Percentiles rank a stretch among this genome's conserved stretches.
Evolutionary conservation across 129 eudicot genomes (phyloP).

Genomic region (Heracleum sosnowskyi): DNA sequence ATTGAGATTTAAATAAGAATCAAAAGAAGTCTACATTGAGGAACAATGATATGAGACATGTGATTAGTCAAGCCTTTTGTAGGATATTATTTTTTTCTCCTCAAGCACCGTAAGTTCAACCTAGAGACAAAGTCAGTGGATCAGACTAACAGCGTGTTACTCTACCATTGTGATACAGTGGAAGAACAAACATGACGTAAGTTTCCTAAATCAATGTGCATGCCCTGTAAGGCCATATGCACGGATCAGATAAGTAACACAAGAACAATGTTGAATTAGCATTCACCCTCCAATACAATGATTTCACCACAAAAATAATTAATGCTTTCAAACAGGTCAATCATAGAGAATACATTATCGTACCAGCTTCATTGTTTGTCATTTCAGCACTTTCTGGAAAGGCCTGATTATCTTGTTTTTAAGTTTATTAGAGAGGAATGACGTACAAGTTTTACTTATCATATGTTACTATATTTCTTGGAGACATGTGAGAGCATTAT

Average conservation of each 20-base stretch:
- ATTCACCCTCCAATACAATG: neutral
- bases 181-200: neutral
- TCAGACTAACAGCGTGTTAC: neutral
- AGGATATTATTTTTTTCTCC: too few species aligned
- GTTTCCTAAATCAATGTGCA: neutral
- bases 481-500: neutral
- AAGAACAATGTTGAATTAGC: neutral
- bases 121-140: neutral
- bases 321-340: neutral
- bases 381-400: neutral
- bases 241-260: neutral
- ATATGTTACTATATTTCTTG: neutral
- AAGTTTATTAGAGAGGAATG: neutral
- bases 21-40: neutral
- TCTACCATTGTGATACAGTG: neutral
- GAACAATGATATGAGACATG: neutral
- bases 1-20: neutral
- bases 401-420: neutral
- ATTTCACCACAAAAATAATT: neutral
- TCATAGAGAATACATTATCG: neutral
- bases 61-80: too few species aligned
- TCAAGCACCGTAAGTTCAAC: neutral
- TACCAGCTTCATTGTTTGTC: neutral
- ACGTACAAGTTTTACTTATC: neutral
- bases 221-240: neutral